Base-by-base conservation (phyloP, 345 rosid genomes). In the Citrus cavaleriei region DNA sequence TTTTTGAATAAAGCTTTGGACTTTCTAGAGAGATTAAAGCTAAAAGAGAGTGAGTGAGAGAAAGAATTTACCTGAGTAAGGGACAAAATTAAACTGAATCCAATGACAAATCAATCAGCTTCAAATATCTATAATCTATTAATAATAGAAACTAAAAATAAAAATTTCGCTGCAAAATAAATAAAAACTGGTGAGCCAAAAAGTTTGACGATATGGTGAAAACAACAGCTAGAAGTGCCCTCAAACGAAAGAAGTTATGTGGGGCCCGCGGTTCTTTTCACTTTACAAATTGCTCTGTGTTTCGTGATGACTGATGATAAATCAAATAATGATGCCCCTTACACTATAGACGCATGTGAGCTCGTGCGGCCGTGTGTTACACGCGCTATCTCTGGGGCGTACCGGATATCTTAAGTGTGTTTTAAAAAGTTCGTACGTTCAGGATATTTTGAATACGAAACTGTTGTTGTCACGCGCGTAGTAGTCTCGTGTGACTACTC, bases 31-130 rank as follows among this genome's bases (percentile, higher is more conserved):
- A 78, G 46, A 64, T 2, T 12, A 38, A 27, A 22, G 21, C 19
- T 1, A 10, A 40, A 34, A 68, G 13, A 68, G 30, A 24, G 16
- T 46, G 51, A 46, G 18, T 46, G 40, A 42, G 78, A 70, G 32
- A 35, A 9, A 72, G 74, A 38, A 51, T 21, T 54, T 75, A 76
- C 80, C 77, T 67, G 38, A 13, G 30, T 60, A 82, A 78, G 73
- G 72, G 54, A 80, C 70, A 76, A 66, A 76, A 75, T 61, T 67
- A 63, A 76, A 67, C 66, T 58, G 69, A 79, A 83, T 79, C 83
- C 63, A 69, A 65, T 70, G 30, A 70, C 64, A 78, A 57, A 46
- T 13, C 51, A 60, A 74, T 18, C 38, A 73, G 46, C 63, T 73
- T 65, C 46, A 69, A 57, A 75, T 68, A 58, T 55, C 22, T 2